phyloP scores from a whole-genome alignment of 805 yeast genomes.

The Kodamaea restingae region DNA sequence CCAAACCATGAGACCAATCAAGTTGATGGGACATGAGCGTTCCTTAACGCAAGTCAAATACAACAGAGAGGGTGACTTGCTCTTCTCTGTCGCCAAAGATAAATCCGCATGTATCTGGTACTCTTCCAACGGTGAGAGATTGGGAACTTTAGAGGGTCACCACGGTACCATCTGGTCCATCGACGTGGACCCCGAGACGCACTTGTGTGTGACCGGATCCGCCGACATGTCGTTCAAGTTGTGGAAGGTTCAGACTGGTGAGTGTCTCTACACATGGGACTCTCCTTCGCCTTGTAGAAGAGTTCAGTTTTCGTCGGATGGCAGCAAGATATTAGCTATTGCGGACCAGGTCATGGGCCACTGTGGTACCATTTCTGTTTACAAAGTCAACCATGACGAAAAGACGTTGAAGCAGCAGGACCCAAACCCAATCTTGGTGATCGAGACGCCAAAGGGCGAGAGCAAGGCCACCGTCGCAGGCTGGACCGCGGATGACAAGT shows the following conservation, averaged over 20 bases:
- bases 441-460: slow-evolving; percentile 54
- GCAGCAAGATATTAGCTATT: slow-evolving; percentile 63
- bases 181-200: slow-evolving; percentile 72
- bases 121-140: slow-evolving; percentile 91
- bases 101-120: slow-evolving; percentile 88
- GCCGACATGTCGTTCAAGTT: slow-evolving; percentile 84
- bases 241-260: slow-evolving; percentile 81
- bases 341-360: slow-evolving; percentile 92
- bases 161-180: slow-evolving; percentile 94
- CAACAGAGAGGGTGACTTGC: slow-evolving; percentile 91
- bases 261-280: slow-evolving; percentile 66
- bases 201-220: slow-evolving; percentile 77
- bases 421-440: slow-evolving; percentile 54
- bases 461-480: slow-evolving; percentile 77
- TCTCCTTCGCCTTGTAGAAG: slow-evolving; percentile 85
- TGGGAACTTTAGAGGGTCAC: slow-evolving; percentile 84
- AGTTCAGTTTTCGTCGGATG: slow-evolving; percentile 79
- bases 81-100: slow-evolving; percentile 92
- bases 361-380: slow-evolving; percentile 71
- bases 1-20: slow-evolving; percentile 42
- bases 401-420: slow-evolving; percentile 36
- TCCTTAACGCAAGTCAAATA: slow-evolving; percentile 94
- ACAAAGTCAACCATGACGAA: slow-evolving; percentile 51
- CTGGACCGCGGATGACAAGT: slow-evolving; percentile 74
- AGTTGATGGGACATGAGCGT: slow-evolving; percentile 94